phyloP scores from a whole-genome alignment of 2,329 filamentous ascomycete genomes.

The Cryphonectria japonica region DNA sequence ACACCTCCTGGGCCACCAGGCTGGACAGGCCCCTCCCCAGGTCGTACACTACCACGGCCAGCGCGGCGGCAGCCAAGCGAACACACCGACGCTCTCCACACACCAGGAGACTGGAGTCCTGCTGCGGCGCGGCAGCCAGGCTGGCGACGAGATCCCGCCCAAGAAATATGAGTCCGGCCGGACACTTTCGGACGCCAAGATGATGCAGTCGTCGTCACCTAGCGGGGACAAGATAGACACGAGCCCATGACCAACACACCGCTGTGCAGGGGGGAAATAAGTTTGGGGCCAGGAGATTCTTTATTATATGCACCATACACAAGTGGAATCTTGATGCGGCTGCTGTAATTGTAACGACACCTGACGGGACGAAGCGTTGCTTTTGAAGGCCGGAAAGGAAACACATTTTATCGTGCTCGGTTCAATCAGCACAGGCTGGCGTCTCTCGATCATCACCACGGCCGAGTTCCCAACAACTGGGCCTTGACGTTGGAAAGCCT shows the following conservation, averaged over 20 bases:
- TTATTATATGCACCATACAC: not conserved
- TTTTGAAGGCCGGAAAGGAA: constrained; percentile 15
- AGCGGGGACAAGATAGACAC: constrained; percentile 34
- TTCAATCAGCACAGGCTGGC: constrained; percentile 22
- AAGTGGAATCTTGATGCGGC: not conserved
- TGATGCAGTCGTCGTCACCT: constrained; percentile 37
- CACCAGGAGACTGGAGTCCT: constrained; percentile 51
- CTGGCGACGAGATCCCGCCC: constrained; percentile 36
- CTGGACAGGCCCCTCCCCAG: constrained; percentile 66
- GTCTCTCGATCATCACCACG: constrained; percentile 11
- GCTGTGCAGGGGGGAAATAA: not conserved
- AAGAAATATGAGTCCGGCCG: constrained; percentile 48
- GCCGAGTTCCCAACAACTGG: not conserved
- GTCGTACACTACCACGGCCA: constrained; percentile 71
- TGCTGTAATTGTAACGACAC: constrained; percentile 30
- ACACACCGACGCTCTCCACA: constrained; percentile 62
- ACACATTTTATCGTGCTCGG: constrained; percentile 15
- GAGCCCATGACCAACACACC: constrained; percentile 19
- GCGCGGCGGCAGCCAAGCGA: constrained; percentile 68
- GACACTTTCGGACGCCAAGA: constrained; percentile 44
- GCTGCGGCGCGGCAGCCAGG: constrained; percentile 54
- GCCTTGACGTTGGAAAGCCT: constrained; percentile 3
- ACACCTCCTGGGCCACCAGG: constrained; percentile 64
- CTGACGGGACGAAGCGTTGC: constrained; percentile 24
- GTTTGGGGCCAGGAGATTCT: not conserved